Percentiles rank a stretch among this genome's conserved stretches.
Evolutionary conservation across 1,139 yeast species (phyloP).

Genomic region (Arxiozyma slooffiae): DNA sequence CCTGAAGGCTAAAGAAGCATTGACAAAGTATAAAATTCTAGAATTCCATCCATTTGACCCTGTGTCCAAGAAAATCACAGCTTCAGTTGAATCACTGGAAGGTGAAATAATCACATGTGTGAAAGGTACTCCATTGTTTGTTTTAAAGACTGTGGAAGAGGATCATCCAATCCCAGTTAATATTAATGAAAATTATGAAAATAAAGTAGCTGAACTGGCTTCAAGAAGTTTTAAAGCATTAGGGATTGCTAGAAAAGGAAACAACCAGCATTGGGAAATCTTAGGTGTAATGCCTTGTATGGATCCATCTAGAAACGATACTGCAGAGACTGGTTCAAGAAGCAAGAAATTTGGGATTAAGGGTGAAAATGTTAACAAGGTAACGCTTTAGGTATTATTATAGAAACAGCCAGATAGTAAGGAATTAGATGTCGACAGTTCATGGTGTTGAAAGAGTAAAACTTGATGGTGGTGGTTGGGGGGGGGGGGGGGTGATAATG

Average conservation of each 20-base stretch:
- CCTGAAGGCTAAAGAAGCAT: constrained; percentile 90
- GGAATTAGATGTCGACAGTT: constrained; percentile 92
- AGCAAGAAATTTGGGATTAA: constrained; percentile 83
- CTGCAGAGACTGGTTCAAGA: constrained; percentile 90
- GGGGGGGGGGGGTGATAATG: no score
- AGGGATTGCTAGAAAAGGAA: constrained; percentile 98
- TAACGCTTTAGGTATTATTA: constrained; percentile 97
- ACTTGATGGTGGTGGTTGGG: constrained; percentile 82
- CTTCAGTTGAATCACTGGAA: constrained; percentile 85
- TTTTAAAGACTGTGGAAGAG: constrained; percentile 87
- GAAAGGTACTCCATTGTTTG: constrained; percentile 94
- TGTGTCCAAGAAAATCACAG: constrained; percentile 90
- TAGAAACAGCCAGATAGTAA: constrained; percentile 94
- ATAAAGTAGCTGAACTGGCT: constrained; percentile 93
- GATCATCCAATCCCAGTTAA: constrained; percentile 93
- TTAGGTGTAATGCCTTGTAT: constrained; percentile 96
- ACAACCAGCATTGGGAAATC: constrained; percentile 96
- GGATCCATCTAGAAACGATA: constrained; percentile 98
- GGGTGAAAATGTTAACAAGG: constrained; percentile 97
- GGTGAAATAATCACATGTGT: constrained; percentile 93
- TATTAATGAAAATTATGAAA: constrained; percentile 84
- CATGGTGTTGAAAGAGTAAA: constrained; percentile 94
- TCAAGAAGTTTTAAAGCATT: constrained; percentile 96
- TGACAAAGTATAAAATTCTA: constrained; percentile 84
- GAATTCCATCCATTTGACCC: constrained; percentile 97